Evolutionary conservation across 768 basidiomycete species (phyloP), one percentile per base, ranked within the genome.

Genomic region (Leucocoprinus birnbaumii): DNA sequence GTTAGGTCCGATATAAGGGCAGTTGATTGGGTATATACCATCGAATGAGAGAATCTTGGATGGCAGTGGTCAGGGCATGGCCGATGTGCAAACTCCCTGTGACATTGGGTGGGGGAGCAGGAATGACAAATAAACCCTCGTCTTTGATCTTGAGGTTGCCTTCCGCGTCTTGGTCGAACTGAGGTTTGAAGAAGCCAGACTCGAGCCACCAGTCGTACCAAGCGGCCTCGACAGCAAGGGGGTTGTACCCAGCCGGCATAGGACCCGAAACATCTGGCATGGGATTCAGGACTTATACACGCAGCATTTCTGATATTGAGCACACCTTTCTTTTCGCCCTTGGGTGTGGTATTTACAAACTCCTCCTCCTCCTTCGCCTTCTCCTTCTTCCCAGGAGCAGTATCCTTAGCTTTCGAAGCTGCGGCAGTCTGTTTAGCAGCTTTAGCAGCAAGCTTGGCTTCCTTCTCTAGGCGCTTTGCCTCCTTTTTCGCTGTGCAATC

Each of bases 151-250:
- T 83, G 48, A 76, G 69, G 14, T 80, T 73, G 10, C 85, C 86
- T 49, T 87, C 78, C 0, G 77, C 64, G 0, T 76, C 77, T 14
- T 81, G 71, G 56, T 58, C 58, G 45, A 67, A 65, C 56, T 82
- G 79, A 2, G 96, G 94, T 61, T 85, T 82, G 82, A 96, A 97
- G 77, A 87, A 96, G 3, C 93, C 95, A 63, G 94, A 80, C 2
- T 84, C 80, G 35, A 84, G 77, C 96, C 96, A 98, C 97, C 97
- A 98, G 63, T 96, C 93, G 63, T 98, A 98, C 93, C 97, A 98
- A 2, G 93, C 87, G 0, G 94, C 79, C 66, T 98, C 96, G 56
- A 98, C 89, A 31, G 91, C 90, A 59, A 91, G 87, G 7, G 97
- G 96, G 68, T 98, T 94, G 73, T 98, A 99, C 3, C 90, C 91